These are phyloP conservation scores for Dissophora globulifera DNA, from an alignment of 192 early-diverging fungal species.

Conservation along the genomic window DNA sequence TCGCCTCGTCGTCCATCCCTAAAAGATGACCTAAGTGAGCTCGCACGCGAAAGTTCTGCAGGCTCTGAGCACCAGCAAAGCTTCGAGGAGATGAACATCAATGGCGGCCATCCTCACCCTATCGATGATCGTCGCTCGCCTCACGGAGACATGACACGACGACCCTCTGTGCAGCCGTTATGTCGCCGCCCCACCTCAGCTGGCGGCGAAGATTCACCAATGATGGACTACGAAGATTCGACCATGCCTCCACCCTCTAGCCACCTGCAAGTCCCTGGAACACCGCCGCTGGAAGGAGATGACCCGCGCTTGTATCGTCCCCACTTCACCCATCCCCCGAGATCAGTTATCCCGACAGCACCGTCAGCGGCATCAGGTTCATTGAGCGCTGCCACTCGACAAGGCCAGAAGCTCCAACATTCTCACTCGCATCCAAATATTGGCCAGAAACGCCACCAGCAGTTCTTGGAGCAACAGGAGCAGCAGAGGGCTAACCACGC, in stretches of 20 bases:
- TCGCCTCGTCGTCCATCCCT: conserved; percentile 19
- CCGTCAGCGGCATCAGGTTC: neutral
- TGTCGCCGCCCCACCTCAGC: neutral
- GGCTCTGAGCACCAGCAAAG: conserved; percentile 2
- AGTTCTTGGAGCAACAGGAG: conserved; percentile 30
- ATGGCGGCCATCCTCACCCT: conserved; percentile 18
- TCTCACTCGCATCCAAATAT: conserved; percentile 40
- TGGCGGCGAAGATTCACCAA: conserved; percentile 6
- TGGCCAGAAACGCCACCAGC: conserved; percentile 26
- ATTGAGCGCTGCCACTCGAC: neutral
- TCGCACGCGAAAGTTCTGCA: neutral
- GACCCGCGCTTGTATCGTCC: conserved; percentile 17
- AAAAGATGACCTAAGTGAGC: neutral
- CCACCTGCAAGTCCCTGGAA: conserved; percentile 30
- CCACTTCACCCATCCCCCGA: neutral
- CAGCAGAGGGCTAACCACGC: conserved; percentile 4
- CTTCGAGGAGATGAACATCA: conserved; percentile 29
- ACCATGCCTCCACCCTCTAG: conserved; percentile 1
- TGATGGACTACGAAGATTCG: conserved; percentile 14
- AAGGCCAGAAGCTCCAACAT: conserved; percentile 18
- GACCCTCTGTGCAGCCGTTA: conserved; percentile 7
- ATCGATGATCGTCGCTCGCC: conserved; percentile 10
- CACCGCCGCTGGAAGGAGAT: conserved; percentile 9
- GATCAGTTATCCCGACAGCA: conserved; percentile 14
- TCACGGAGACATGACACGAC: conserved; percentile 6